A percentile compares a stretch with the other conserved stretches of the same genome.
Evolutionary conservation across 345 rosid genomes (phyloP).

Genomic region (Pistacia integerrima): DNA sequence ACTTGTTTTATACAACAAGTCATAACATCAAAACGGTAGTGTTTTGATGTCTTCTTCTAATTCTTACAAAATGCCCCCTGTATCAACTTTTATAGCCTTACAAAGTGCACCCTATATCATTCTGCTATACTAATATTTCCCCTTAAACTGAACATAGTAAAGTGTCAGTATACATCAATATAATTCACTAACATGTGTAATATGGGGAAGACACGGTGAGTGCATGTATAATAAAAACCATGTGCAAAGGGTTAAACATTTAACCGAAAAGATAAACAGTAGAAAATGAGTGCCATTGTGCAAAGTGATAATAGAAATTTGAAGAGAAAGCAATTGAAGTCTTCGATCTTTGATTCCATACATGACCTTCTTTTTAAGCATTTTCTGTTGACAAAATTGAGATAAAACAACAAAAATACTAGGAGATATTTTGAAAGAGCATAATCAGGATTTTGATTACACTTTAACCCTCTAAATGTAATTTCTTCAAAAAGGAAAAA

Average conservation of each 20-base stretch:
- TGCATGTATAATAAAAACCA: neutral
- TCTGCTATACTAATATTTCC: too few relatives aligned
- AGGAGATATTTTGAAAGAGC: neutral
- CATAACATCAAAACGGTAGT: too few relatives aligned
- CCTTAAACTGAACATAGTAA: too few relatives aligned
- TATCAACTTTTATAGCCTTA: too few relatives aligned
- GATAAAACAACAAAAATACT: neutral
- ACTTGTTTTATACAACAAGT: too few relatives aligned
- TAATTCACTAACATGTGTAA: neutral
- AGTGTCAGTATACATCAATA: too few relatives aligned
- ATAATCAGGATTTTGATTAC: neutral
- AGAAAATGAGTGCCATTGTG: neutral
- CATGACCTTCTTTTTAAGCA: neutral
- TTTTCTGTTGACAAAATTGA: neutral
- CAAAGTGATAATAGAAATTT: neutral
- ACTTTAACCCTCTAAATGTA: too few relatives aligned
- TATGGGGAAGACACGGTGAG: neutral
- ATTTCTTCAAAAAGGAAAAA: too few relatives aligned
- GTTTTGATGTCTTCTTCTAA: too few relatives aligned
- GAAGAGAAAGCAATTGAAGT: neutral
- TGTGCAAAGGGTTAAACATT: neutral
- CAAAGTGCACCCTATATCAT: too few relatives aligned
- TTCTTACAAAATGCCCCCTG: too few relatives aligned
- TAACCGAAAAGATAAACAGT: neutral
- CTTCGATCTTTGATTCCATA: neutral